Evolutionary conservation across 1,284 basidiomycete species (phyloP).

Genomic region (Sporisorium sorghi): DNA sequence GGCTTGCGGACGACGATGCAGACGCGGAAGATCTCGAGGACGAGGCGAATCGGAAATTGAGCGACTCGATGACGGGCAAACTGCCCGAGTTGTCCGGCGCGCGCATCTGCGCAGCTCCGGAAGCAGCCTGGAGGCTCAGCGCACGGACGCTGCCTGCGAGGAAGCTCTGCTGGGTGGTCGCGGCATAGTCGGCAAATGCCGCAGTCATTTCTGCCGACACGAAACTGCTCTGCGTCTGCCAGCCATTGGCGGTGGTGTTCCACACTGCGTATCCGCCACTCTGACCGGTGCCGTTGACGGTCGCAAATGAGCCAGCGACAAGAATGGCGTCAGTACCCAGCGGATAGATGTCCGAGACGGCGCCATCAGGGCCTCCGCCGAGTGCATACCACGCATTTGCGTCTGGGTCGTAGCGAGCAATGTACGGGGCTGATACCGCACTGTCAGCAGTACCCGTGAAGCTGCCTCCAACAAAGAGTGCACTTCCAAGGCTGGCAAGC

Average conservation of each 20-base stretch:
- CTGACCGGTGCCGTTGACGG: conserved; percentile 70
- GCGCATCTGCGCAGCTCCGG: conserved; percentile 70
- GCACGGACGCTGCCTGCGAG: conserved; percentile 71
- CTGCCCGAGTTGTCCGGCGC: conserved; percentile 64
- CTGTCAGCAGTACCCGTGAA: conserved; percentile 79
- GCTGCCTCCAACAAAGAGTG: conserved; percentile 84
- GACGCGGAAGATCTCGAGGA: conserved; percentile 74
- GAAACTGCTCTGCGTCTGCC: conserved; percentile 72
- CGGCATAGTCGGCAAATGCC: conserved; percentile 74
- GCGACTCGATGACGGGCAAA: conserved; percentile 51
- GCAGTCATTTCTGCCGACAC: conserved; percentile 77
- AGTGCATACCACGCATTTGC: conserved; percentile 79
- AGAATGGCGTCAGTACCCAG: conserved; percentile 74
- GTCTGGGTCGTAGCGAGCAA: conserved; percentile 81
- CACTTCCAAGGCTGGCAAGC: conserved; percentile 64
- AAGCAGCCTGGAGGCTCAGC: conserved; percentile 69
- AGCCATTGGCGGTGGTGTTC: conserved; percentile 76
- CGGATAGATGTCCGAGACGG: conserved; percentile 75
- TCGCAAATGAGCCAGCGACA: conserved; percentile 82
- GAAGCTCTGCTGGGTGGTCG: conserved; percentile 68
- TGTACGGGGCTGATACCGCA: conserved; percentile 72
- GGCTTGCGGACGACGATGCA: conserved; percentile 27
- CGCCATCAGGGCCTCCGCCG: conserved; percentile 81
- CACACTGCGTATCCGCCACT: conserved; percentile 82
- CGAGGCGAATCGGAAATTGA: conserved; percentile 70